These are phyloP conservation scores for Nothopassalora personata DNA, from an alignment of 2,329 filamentous ascomycete genomes.

Conservation along the genomic window DNA sequence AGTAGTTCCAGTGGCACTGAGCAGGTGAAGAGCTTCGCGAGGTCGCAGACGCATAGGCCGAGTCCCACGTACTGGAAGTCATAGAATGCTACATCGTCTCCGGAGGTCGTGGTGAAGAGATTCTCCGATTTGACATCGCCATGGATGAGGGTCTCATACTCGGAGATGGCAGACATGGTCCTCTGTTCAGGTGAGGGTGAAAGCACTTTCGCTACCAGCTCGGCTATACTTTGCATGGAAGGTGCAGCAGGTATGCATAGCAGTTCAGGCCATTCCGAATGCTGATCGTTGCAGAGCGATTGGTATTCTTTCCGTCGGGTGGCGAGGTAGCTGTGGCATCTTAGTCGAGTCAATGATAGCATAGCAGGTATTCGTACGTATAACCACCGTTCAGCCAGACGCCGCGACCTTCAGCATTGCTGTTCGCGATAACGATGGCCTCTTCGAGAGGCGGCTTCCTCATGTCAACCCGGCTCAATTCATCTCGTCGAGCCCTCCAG, in stretches of 20 bases:
- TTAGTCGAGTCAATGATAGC: neutral
- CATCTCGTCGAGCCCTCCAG: conserved; percentile 41
- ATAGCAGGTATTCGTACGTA: conserved; percentile 35
- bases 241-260: conserved; percentile 43
- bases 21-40: conserved; percentile 63
- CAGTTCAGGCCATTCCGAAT: conserved; percentile 52
- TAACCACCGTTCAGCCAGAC: conserved; percentile 63
- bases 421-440: conserved; percentile 2
- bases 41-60: conserved; percentile 59
- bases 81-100: conserved; percentile 56
- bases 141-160: conserved; percentile 55
- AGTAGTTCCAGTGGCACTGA: conserved; percentile 56
- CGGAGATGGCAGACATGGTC: conserved; percentile 33
- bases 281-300: conserved; percentile 41
- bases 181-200: conserved; percentile 34
- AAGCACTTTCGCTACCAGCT: conserved; percentile 50
- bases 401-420: conserved; percentile 1
- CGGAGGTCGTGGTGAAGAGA: conserved; percentile 51
- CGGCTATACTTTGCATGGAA: conserved; percentile 33
- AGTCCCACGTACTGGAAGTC: conserved; percentile 66
- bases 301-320: conserved; percentile 56
- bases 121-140: conserved; percentile 68
- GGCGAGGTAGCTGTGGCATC: conserved; percentile 49
- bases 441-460: conserved; percentile 56
- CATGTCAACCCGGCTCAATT: conserved; percentile 34